Percentiles rank a stretch among this genome's conserved stretches.
Conservation (phyloP, 768 basidiomycete genomes). For the Boletus subparvulus region DNA sequence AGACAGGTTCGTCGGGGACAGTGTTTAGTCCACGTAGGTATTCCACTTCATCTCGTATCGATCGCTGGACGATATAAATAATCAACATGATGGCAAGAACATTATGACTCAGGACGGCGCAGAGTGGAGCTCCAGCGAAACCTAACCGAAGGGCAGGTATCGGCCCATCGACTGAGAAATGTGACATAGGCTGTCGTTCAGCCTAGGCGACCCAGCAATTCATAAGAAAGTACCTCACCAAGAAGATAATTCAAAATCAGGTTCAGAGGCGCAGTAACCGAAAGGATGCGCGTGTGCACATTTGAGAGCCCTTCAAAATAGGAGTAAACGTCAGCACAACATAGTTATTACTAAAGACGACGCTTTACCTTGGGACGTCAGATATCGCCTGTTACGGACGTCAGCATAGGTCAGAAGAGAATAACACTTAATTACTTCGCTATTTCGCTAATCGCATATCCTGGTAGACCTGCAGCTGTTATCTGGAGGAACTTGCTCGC, state of each 20-base stretch:
- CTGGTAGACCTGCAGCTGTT: conserved; percentile 44
- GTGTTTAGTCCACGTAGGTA: conserved; percentile 10
- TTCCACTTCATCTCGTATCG: conserved; percentile 20
- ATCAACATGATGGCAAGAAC: conserved; percentile 19
- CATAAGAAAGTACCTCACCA: conserved; percentile 7
- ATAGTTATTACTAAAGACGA: neutral
- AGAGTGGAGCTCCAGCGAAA: conserved; percentile 28
- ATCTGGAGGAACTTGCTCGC: conserved; percentile 42
- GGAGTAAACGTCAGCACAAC: neutral
- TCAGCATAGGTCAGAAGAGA: conserved; percentile 1
- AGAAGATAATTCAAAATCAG: conserved; percentile 27
- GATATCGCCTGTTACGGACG: conserved; percentile 16
- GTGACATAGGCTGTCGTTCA: neutral
- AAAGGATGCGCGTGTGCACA: conserved; percentile 24
- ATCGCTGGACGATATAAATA: conserved; percentile 23
- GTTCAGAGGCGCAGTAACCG: conserved; percentile 22
- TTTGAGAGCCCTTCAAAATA: conserved; percentile 20
- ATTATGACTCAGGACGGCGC: conserved; percentile 28
- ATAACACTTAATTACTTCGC: conserved; percentile 29
- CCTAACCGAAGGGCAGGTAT: conserved; percentile 27
- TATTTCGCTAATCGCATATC: conserved; percentile 44
- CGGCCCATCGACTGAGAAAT: conserved; percentile 21
- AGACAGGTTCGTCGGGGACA: conserved; percentile 8
- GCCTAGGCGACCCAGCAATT: neutral
- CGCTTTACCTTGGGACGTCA: conserved; percentile 18